Conservation (phyloP, 2,329 filamentous ascomycete species). For the Alternaria burnsii region DNA sequence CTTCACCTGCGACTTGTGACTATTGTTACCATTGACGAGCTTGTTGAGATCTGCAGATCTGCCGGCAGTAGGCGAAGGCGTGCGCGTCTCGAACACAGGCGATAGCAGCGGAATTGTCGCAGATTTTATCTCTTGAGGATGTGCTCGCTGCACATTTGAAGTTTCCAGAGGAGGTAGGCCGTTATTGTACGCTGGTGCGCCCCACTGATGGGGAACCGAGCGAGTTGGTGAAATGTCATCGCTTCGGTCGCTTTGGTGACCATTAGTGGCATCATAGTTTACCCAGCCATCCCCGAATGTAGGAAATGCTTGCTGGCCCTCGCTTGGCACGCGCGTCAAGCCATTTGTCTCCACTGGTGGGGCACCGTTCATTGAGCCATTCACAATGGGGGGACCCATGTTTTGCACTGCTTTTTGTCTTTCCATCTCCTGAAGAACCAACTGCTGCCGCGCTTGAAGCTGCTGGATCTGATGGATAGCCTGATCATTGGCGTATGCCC, state of each 20-base stretch:
- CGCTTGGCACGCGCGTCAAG: slow-evolving; percentile 32
- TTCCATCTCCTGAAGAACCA: slow-evolving; percentile 45
- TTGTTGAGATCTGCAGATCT: slow-evolving; percentile 51
- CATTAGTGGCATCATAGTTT: slow-evolving; percentile 37
- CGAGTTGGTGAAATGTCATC: slow-evolving; percentile 44
- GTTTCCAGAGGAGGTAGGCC: slow-evolving; percentile 46
- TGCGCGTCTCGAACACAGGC: slow-evolving; percentile 77
- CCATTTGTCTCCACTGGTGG: slow-evolving; percentile 31
- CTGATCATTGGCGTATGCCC: slow-evolving; percentile 35
- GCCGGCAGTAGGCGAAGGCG: slow-evolving; percentile 71
- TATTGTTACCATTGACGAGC: slow-evolving; percentile 40
- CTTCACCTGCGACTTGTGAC: slow-evolving; percentile 39
- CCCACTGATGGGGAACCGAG: slow-evolving; percentile 43
- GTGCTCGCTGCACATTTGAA: slow-evolving; percentile 56
- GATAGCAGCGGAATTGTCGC: slow-evolving; percentile 65
- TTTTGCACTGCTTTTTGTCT: slow-evolving; percentile 38
- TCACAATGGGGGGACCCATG: slow-evolving; percentile 32
- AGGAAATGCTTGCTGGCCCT: slow-evolving; percentile 39
- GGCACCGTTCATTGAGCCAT: slow-evolving; percentile 35
- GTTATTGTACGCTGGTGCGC: slow-evolving; percentile 37
- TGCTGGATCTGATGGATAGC: slow-evolving; percentile 38
- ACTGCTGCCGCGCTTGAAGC: slow-evolving; percentile 42
- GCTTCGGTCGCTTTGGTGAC: slow-evolving; percentile 29
- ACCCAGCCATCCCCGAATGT: slow-evolving; percentile 39
- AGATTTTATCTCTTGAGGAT: slow-evolving; percentile 49